Percentiles rank a stretch among this genome's conserved stretches.
phyloP scores from a whole-genome alignment of 108 stramenopile genomes.

The Schizochytrium sp. region DNA sequence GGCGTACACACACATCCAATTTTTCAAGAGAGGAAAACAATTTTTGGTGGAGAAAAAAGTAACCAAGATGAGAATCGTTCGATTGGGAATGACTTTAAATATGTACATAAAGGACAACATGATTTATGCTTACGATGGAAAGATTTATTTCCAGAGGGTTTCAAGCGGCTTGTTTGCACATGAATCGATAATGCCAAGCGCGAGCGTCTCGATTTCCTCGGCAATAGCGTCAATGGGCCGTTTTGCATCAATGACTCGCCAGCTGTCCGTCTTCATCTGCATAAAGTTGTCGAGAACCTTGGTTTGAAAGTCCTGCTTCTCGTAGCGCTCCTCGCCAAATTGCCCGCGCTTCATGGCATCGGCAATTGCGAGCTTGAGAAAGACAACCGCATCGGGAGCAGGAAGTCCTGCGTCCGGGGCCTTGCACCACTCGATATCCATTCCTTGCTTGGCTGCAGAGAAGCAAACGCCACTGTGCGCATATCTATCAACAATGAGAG shows the following conservation, averaged over 20 bases:
- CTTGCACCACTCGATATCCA: slow-evolving; percentile 76
- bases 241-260: slow-evolving; percentile 24
- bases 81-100: too few species aligned
- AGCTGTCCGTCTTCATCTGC: background rate
- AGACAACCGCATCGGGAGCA: slow-evolving; percentile 89
- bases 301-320: slow-evolving; percentile 30
- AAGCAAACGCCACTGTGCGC: slow-evolving; percentile 87
- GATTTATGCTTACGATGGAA: background rate
- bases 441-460: slow-evolving; percentile 70
- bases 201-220: slow-evolving; percentile 2
- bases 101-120: too few species aligned
- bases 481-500: slow-evolving; percentile 20
- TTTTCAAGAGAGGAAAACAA: too few species aligned
- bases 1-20: too few species aligned
- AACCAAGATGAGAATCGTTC: too few species aligned
- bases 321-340: slow-evolving; percentile 59
- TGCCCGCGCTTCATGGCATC: slow-evolving; percentile 79
- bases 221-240: slow-evolving; percentile 19
- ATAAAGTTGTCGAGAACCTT: slow-evolving; percentile 27
- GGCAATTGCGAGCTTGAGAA: slow-evolving; percentile 79
- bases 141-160: background rate
- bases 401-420: slow-evolving; percentile 84
- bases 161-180: background rate
- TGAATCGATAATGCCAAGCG: background rate
- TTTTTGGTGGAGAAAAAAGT: too few species aligned